Evolutionary conservation across 306 rosid genomes (phyloP).

Genomic region (Medicago ruthenica): DNA sequence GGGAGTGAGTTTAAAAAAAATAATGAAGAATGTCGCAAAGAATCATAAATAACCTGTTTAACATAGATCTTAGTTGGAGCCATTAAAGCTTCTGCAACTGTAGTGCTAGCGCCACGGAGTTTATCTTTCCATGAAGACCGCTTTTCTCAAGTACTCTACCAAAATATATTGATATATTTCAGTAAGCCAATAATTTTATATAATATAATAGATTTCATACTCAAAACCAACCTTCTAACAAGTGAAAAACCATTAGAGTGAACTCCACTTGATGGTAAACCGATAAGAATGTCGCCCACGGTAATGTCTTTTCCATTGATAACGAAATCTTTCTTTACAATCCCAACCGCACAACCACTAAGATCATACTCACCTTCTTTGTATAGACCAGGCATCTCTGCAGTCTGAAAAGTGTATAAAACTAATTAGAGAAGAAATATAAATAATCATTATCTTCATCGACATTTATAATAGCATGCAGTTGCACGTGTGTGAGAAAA

Average conservation of each 20-base stretch:
- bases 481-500: background rate
- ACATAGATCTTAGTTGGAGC: slow-evolving; percentile 89
- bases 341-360: slow-evolving; percentile 93
- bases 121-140: slow-evolving; percentile 68
- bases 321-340: slow-evolving; percentile 74
- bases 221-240: slow-evolving; percentile 70
- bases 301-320: slow-evolving; percentile 74
- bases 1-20: background rate
- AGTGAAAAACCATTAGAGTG: slow-evolving; percentile 96
- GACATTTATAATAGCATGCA: background rate
- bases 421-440: slow-evolving; percentile 24
- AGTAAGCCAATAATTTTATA: slow-evolving; percentile 13
- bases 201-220: slow-evolving; percentile 10
- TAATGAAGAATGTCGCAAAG: background rate
- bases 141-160: slow-evolving; percentile 75
- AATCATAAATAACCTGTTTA: slow-evolving; percentile 67
- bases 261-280: slow-evolving; percentile 91
- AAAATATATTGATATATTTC: slow-evolving; percentile 17
- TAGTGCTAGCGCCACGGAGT: slow-evolving; percentile 66
- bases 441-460: slow-evolving; percentile 11
- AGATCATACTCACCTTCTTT: slow-evolving; percentile 91
- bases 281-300: slow-evolving; percentile 78
- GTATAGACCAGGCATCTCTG: slow-evolving; percentile 97
- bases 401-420: slow-evolving; percentile 64
- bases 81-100: slow-evolving; percentile 86